Conservation (phyloP, 768 basidiomycete species). For the Serendipita sp. region DNA sequence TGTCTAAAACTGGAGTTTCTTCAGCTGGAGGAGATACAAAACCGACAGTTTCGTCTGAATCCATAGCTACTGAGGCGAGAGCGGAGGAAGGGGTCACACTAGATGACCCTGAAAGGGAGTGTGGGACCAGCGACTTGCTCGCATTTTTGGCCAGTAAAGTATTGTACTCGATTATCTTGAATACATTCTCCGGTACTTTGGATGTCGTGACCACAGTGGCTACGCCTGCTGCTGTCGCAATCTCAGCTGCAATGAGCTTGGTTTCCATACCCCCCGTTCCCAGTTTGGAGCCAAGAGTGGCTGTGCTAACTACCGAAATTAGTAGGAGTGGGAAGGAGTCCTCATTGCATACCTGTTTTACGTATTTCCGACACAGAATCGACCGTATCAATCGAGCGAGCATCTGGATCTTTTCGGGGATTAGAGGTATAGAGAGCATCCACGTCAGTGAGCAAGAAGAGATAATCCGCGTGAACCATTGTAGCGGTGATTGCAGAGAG, state of each 20-base stretch:
- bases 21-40: background rate
- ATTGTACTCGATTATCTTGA: conserved; percentile 70
- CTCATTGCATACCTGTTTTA: conserved; percentile 38
- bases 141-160: conserved; percentile 41
- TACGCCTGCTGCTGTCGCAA: conserved; percentile 88
- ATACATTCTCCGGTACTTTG: conserved; percentile 55
- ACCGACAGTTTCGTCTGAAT: background rate
- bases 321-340: background rate
- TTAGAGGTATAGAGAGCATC: conserved; percentile 92
- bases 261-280: conserved; percentile 99
- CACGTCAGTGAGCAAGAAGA: conserved; percentile 92
- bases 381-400: conserved; percentile 67
- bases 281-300: conserved; percentile 78
- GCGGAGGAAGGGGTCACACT: conserved; percentile 7
- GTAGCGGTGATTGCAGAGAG: conserved; percentile 92
- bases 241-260: conserved; percentile 94
- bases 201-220: conserved; percentile 82
- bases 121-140: conserved; percentile 31
- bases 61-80: background rate
- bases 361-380: conserved; percentile 69
- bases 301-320: conserved; percentile 57
- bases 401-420: conserved; percentile 74
- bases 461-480: conserved; percentile 95
- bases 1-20: conserved; percentile 7
- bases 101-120: conserved; percentile 31